Evolutionary conservation across 139 green algal species (phyloP).

Genomic region (Picochlorum sp.): DNA sequence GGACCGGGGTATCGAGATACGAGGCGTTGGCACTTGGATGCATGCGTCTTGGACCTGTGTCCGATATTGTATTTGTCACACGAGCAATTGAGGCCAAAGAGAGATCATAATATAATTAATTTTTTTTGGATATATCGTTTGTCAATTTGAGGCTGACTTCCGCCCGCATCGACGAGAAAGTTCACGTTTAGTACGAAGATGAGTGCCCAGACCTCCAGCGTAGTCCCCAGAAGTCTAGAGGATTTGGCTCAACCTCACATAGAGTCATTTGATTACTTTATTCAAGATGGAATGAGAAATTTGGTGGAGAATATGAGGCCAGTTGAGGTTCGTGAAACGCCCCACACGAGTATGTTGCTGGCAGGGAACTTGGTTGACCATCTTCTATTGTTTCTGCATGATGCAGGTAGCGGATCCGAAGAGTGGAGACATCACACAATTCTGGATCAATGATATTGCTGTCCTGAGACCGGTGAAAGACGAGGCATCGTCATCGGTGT

Average conservation of each 20-base stretch:
- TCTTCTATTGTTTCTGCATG: not conserved
- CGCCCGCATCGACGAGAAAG: too few relatives aligned
- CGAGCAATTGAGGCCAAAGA: too few relatives aligned
- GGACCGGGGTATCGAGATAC: too few relatives aligned
- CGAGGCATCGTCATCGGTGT: conserved; percentile 11
- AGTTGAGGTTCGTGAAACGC: conserved; percentile 53
- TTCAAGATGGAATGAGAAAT: conserved; percentile 62
- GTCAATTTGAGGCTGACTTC: too few relatives aligned
- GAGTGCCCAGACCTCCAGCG: not conserved
- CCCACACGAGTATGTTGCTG: not conserved
- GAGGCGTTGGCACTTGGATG: too few relatives aligned
- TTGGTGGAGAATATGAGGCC: conserved; percentile 59
- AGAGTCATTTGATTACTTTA: conserved; percentile 87
- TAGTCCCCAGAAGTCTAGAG: conserved; percentile 13
- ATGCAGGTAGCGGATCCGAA: not conserved
- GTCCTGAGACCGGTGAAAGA: conserved; percentile 49
- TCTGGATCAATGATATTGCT: conserved; percentile 60
- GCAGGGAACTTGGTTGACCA: not conserved
- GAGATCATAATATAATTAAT: too few relatives aligned
- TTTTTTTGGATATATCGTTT: too few relatives aligned
- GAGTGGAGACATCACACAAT: conserved; percentile 12
- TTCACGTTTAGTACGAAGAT: not conserved
- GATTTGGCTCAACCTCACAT: conserved; percentile 70
- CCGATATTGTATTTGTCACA: too few relatives aligned
- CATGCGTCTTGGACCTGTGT: too few relatives aligned